Base-by-base conservation (phyloP, 768 basidiomycete genomes). In the Trametes coccinea region DNA sequence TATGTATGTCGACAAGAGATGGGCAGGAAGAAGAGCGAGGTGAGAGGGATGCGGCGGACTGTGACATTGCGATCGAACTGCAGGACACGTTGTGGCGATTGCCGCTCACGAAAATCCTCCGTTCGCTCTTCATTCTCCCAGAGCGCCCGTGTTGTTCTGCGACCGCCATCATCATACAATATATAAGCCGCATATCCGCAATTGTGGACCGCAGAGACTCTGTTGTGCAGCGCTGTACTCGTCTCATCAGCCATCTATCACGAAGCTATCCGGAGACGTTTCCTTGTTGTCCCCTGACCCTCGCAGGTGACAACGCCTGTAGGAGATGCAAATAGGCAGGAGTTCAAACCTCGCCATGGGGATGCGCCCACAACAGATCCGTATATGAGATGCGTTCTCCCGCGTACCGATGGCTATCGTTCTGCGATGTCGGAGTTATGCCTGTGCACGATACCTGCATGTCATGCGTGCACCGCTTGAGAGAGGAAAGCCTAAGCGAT, bases 81-180 rank as follows among this genome's bases (percentile, higher is more conserved):
- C 41, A 43, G 57, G 30, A 63, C 62, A 63, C 62, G 62, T 63
- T 59, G 62, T 63, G 57, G 57, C 62, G 62, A 63, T 63, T 63
- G 62, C 57, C 62, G 62, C 62, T 59, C 61, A 59, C 37, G 43
- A 57, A 57, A 57, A 40, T 50, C 60, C 53, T 59, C 14, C 13
- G 13, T n/a, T 16, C 57, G 30, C 31, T 37, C 53, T 27, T 60
- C 46, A 41, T 37, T 37, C 60, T 7, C 47, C 54, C 16, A 61
- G 49, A 53, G 41, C 16, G 16, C 40, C 31, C 60, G 31, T 55
- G 10, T 43, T 17, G 22, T 16, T 44, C 6, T 16, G n/a, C 31
- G 3, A 30, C 14, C 11, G 22, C 51, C 6, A 14, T 17, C 14
- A 14, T 16, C 37, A 17, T 29, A 22, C 22, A 22, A 22, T 1